phyloP scores from a whole-genome alignment of 2,329 filamentous ascomycete genomes.

The Chaetomiaceae sp. region DNA sequence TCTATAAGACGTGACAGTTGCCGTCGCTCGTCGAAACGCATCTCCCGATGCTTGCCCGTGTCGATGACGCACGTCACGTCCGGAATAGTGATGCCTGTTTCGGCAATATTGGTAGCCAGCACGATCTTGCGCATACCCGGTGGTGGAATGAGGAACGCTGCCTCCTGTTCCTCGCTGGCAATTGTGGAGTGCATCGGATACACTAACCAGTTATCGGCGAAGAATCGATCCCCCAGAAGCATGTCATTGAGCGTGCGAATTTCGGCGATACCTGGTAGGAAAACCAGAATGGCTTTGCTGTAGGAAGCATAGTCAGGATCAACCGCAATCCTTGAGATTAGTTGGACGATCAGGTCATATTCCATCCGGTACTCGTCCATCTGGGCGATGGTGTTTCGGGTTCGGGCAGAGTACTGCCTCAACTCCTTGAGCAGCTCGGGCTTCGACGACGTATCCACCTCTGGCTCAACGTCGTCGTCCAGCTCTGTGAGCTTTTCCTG shows the following conservation, averaged over 20 bases:
- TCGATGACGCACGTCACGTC: slow-evolving; percentile 97
- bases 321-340: slow-evolving; percentile 72
- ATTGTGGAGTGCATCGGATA: slow-evolving; percentile 93
- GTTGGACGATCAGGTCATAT: slow-evolving; percentile 75
- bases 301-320: slow-evolving; percentile 63
- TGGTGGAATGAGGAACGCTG: slow-evolving; percentile 82
- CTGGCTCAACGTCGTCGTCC: slow-evolving; percentile 57
- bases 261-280: slow-evolving; percentile 90
- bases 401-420: slow-evolving; percentile 69
- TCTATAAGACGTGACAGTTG: slow-evolving; percentile 89
- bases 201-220: slow-evolving; percentile 74
- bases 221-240: slow-evolving; percentile 70
- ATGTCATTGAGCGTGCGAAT: slow-evolving; percentile 86
- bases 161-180: slow-evolving; percentile 92
- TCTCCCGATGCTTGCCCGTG: slow-evolving; percentile 93
- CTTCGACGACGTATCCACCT: slow-evolving; percentile 48
- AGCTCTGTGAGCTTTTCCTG: slow-evolving; percentile 56
- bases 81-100: slow-evolving; percentile 97
- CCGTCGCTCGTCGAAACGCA: slow-evolving; percentile 90
- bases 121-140: slow-evolving; percentile 85
- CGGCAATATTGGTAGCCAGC: slow-evolving; percentile 94
- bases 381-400: slow-evolving; percentile 66
- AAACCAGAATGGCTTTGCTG: slow-evolving; percentile 90
- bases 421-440: slow-evolving; percentile 61
- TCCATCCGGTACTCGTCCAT: slow-evolving; percentile 92